Conservation (phyloP, 805 yeast genomes). For the Scheffersomyces amazonensis region DNA sequence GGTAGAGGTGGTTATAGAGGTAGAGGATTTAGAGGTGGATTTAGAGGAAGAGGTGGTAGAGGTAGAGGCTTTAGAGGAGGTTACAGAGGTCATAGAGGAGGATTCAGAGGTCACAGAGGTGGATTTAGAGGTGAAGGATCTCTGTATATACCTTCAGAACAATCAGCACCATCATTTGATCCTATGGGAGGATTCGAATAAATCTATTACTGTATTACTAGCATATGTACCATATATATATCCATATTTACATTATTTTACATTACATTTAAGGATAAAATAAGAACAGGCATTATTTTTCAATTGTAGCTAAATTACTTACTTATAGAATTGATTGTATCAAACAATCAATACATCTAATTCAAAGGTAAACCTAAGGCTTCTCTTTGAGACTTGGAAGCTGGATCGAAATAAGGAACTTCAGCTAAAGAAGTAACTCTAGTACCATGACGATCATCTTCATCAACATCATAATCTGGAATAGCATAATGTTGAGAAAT, state of each 20-base stretch:
- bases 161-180: slow-evolving; percentile 12
- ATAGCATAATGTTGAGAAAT: slow-evolving; percentile 52
- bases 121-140: slow-evolving; percentile 13
- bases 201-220: not conserved
- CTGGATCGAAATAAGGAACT: slow-evolving; percentile 47
- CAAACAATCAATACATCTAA: not conserved
- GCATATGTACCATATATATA: no score
- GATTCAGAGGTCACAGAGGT: slow-evolving; percentile 26
- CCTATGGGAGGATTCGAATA: slow-evolving; percentile 7
- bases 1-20: slow-evolving; percentile 11
- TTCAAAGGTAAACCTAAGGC: slow-evolving; percentile 36
- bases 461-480: slow-evolving; percentile 47
- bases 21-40: slow-evolving; percentile 29
- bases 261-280: no score
- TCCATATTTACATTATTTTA: no score
- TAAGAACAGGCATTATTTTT: no score
- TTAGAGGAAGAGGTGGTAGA: slow-evolving; percentile 31
- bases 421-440: slow-evolving; percentile 53
- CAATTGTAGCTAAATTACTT: no score
- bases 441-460: slow-evolving; percentile 43
- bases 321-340: not conserved
- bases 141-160: slow-evolving; percentile 16
- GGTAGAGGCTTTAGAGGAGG: slow-evolving; percentile 40
- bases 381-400: slow-evolving; percentile 52
- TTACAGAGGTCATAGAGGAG: slow-evolving; percentile 38